Conservation (phyloP, 2,329 filamentous ascomycete genomes). For the Talaromyces funiculosus region DNA sequence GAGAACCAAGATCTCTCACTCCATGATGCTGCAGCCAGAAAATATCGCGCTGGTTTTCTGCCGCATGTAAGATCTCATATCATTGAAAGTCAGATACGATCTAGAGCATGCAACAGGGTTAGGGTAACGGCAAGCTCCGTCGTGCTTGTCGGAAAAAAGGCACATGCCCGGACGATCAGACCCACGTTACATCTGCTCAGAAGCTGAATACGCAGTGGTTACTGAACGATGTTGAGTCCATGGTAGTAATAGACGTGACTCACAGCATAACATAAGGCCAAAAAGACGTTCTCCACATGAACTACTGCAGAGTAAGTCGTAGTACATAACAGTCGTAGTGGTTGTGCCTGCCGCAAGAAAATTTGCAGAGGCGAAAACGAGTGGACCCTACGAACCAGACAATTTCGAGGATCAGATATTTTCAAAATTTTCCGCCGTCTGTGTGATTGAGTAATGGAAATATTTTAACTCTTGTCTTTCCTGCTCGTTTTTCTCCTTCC, state of each 20-base stretch:
- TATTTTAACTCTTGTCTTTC: not conserved
- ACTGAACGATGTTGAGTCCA: too few relatives aligned
- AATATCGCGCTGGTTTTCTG: not conserved
- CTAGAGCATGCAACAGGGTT: not conserved
- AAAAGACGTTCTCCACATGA: too few relatives aligned
- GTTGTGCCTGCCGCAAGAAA: too few relatives aligned
- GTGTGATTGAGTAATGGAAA: not conserved
- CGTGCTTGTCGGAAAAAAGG: not conserved
- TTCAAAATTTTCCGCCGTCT: not conserved
- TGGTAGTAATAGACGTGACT: too few relatives aligned
- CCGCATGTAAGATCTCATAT: not conserved
- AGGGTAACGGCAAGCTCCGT: not conserved
- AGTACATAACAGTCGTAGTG: too few relatives aligned
- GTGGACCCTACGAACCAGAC: not conserved
- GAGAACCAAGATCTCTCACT: too few relatives aligned
- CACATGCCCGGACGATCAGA: not conserved
- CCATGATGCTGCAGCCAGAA: not conserved
- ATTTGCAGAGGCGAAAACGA: constrained; percentile 3
- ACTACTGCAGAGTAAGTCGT: too few relatives aligned
- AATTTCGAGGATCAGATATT: not conserved
- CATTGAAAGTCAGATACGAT: not conserved
- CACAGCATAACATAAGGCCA: too few relatives aligned
- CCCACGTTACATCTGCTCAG: not conserved
- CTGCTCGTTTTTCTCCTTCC: not conserved
- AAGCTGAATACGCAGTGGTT: too few relatives aligned